Base-by-base conservation (phyloP, 106 monocot species). In the Dendrobium chrysotoxum region DNA sequence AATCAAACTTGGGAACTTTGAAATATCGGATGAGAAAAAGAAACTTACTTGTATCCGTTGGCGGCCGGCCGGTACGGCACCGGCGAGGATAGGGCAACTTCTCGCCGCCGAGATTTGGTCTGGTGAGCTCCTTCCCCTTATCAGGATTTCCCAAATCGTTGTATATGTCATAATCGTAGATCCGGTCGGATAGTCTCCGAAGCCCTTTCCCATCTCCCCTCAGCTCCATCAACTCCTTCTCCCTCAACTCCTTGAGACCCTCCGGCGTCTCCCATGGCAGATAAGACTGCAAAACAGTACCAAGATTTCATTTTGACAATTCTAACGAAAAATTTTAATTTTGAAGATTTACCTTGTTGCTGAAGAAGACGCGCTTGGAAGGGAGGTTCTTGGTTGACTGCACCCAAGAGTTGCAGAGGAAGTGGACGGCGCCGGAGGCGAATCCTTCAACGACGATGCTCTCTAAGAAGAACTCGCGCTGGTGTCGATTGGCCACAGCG, bases 91-190 rank as follows among this genome's bases (percentile, higher is more conserved):
- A 95, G 0, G 95, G 95, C 1, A 89, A 77, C 84, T 89, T 85
- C 77, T 86, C 78, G 6, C 95, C 95, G 5, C 95, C 95, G 9
- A 91, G 82, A 7, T 68, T 83, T 0, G 95, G 95, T 71, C 95
- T 86, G 7, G 26, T 54, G 17, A 83, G 80, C 12, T 91, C 92
- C 8, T 18, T 30, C 7, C 82, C 86, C 40, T 88, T 88, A 41
- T 95, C 95, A 5, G 93, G 93, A 76, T 93, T 91, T 2, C 95
- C 95, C 82, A 95, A 77, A 77, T 95, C 95, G 79, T 95, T 93
- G 79, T 95, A 95, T 10, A 54, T 79, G 30, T 77, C 93, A 16
- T 93, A 95, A 61, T 95, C 95, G 40, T 93, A 95, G 3, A 91
- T 84, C 72, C 95, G 82, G 58, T 95, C 95, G 12, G 89, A 85